Evolutionary conservation across 306 rosid species (phyloP), one percentile per base, ranked within the genome.

Genomic region (Hylodesmum podocarpum): DNA sequence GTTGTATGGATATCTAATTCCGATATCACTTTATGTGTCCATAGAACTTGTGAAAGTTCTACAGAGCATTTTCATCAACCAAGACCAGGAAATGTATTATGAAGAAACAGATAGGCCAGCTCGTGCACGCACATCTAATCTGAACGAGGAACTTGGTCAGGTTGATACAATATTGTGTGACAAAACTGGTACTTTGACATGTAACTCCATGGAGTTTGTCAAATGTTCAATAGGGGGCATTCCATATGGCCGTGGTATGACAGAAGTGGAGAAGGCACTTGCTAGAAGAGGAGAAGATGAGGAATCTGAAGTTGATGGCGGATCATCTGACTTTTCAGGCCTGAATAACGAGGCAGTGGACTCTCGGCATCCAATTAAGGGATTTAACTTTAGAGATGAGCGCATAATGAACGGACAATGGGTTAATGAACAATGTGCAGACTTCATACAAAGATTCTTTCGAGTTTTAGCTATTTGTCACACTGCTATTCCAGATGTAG

Each of bases 81-180:
- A 77, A 63, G 98, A 93, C 75, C 91, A 11, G 79, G 90, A 86
- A 74, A 93, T 93, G 98, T 93, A 88, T 80, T 75, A 72, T 57
- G 92, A 93, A 76, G 97, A 88, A 75, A 76, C 88, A 16, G 92
- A 88, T 64, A 87, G 39, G 82, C 91, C 92, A 16, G 98, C 98
- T 39, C 98, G 44, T 61, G 98, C 98, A 4, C 91, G 90, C 54
- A 91, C 98, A 0, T 93, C 98, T 75, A 93, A 93, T 82, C 81
- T 93, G 82, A 93, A 93, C 62, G 98, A 93, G 84, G 98, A 91
- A 70, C 97, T 93, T 58, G 98, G 98, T 76, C 97, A 91, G 84
- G 88, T 93, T 73, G 82, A 91, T 53, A 93, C 85, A 0, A 84
- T 93, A 85, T 88, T 93, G 81, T 88, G 96, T 18, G 98, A 93